Base-by-base conservation (phyloP, 1,284 basidiomycete species). In the Omphalotus olearius region DNA sequence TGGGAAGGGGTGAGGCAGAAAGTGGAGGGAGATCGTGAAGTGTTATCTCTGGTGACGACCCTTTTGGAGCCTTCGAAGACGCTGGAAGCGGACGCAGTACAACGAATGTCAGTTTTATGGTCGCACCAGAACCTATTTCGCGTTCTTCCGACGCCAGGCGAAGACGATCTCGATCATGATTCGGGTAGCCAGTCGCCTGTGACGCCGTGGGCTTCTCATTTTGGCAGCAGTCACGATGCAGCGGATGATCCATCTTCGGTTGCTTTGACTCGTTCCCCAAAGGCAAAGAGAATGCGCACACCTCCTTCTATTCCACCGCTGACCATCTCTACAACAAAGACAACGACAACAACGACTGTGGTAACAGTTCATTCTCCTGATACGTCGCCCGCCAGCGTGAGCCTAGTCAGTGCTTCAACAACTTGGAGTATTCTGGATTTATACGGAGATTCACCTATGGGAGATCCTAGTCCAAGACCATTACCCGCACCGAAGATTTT, bases 101-200 rank as follows among this genome's bases (percentile, higher is more conserved):
- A 49, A 30, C 38, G 54, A 23, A 46, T 55, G 50, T 52, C 54
- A 1, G 40, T 52, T 33, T 26, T 52, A 6, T 55, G 40, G 50
- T 47, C 45, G 4, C 54, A 52, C n/a, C 46, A 48, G 38, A 52
- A 52, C 44, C 46, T 55, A 16, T 55, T 55, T 25, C 50, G 50
- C n/a, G 54, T 50, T 11, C 45, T 55, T 25, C 46, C 50, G 6
- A 52, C 54, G 11, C 50, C 54, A 17, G 45, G 49, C 6, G 50
- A 25, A 9, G 26, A 18, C 4, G 54, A 55, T 5, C 52, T 45
- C 16, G 44, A 45, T 9, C 36, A 28, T 2, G 47, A 30, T 23
- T 23, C 23, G 23, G 23, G 23, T 14, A 33, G 30, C 14, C 43
- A 44, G 2, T 37, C 30, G 17, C 13, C 40, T 25, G 14, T 51